These are phyloP conservation scores for Alternaria sp. DNA, from an alignment of 2,329 filamentous ascomycete species.

Conservation along the genomic window DNA sequence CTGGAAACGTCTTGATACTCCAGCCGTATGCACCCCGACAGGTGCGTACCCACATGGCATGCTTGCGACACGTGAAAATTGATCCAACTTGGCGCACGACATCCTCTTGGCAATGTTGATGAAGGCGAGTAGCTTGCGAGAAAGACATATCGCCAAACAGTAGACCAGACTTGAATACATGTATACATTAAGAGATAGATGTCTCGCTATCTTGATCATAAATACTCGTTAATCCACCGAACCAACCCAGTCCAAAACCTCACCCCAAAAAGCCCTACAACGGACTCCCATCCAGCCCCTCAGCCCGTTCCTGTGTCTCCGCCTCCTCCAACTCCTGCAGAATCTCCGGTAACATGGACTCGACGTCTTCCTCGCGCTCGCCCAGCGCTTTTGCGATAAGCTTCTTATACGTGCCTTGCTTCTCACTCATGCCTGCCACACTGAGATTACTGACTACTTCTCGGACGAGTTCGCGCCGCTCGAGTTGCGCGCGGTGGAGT, in stretches of 20 bases:
- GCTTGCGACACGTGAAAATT: neutral
- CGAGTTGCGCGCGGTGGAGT: conserved; percentile 62
- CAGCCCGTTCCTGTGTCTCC: conserved; percentile 47
- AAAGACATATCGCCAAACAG: neutral
- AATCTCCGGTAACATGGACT: conserved; percentile 63
- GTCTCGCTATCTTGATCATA: conserved; percentile 10
- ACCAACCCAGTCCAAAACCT: neutral
- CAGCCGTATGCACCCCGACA: neutral
- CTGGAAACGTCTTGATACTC: no score
- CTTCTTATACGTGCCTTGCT: conserved; percentile 74
- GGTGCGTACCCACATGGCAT: neutral
- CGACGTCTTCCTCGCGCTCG: conserved; percentile 71
- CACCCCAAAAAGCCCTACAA: conserved; percentile 15
- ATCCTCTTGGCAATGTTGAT: neutral
- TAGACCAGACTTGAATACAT: neutral
- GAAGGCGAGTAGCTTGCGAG: neutral
- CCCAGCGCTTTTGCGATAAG: conserved; percentile 73
- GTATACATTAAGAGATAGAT: conserved; percentile 13
- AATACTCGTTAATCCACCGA: conserved; percentile 9
- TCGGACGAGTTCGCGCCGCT: conserved; percentile 67
- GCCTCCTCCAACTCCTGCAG: conserved; percentile 57
- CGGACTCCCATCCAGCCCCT: conserved; percentile 44
- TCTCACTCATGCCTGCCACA: conserved; percentile 73
- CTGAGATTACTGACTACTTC: conserved; percentile 74
- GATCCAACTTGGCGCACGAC: neutral